These are phyloP conservation scores for Phalaenopsis aphrodite DNA, from an alignment of 106 monocot genomes.

Conservation along the genomic window DNA sequence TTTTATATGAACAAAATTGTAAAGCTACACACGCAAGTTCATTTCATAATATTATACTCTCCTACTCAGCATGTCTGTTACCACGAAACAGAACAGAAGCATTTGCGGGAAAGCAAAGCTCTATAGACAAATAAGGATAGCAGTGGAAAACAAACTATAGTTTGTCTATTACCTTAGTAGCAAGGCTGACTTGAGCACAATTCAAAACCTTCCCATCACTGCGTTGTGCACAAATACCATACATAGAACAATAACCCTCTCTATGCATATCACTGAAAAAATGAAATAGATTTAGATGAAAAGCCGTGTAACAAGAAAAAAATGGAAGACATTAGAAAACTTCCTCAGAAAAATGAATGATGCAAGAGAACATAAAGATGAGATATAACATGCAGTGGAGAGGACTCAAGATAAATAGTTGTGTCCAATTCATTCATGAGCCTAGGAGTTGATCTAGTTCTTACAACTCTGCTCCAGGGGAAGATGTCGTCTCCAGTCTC, in stretches of 20 bases:
- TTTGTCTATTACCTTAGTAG: slow-evolving; percentile 51
- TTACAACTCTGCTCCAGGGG: too few species aligned
- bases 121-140: neutral
- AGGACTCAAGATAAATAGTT: neutral
- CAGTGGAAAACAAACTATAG: neutral
- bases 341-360: too few species aligned
- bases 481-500: too few species aligned
- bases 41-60: neutral
- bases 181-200: slow-evolving; percentile 31
- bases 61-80: neutral
- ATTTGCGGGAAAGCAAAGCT: neutral
- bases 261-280: slow-evolving; percentile 30
- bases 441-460: too few species aligned
- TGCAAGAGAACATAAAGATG: neutral
- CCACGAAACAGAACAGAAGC: neutral
- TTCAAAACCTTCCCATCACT: slow-evolving; percentile 78
- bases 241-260: slow-evolving; percentile 84
- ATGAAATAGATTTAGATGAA: neutral
- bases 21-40: neutral
- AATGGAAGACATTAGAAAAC: neutral
- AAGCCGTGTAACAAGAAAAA: neutral
- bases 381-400: neutral
- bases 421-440: neutral
- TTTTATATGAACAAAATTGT: slow-evolving; percentile 5
- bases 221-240: slow-evolving; percentile 70